Conservation (phyloP, 2,329 filamentous ascomycete genomes). For the Colletotrichum sp. region DNA sequence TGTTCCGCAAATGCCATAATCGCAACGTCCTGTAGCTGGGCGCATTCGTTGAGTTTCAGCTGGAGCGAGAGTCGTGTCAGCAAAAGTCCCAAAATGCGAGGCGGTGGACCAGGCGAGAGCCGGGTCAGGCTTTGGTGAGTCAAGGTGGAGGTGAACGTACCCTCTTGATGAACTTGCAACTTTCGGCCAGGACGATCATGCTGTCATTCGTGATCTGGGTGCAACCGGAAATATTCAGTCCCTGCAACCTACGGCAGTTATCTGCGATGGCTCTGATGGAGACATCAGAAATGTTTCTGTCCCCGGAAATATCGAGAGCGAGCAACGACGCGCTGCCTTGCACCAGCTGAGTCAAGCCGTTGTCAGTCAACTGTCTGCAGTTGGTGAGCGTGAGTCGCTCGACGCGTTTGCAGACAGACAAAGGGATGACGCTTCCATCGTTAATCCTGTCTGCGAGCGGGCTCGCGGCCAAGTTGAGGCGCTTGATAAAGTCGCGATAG, state of each 20-base stretch:
- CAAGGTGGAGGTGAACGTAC: constrained; percentile 51
- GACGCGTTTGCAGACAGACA: constrained; percentile 85
- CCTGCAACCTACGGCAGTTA: constrained; percentile 86
- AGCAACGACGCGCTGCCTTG: constrained; percentile 81
- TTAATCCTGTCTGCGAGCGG: constrained; percentile 73
- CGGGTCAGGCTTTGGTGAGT: background rate
- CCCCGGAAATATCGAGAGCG: constrained; percentile 87
- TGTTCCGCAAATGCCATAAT: constrained; percentile 86
- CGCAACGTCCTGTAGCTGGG: constrained; percentile 81
- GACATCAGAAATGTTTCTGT: constrained; percentile 83
- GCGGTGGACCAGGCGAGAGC: background rate
- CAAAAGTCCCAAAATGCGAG: background rate
- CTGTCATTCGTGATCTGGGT: constrained; percentile 85
- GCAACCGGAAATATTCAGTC: constrained; percentile 91
- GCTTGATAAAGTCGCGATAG: constrained; percentile 89
- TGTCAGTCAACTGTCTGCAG: constrained; percentile 84
- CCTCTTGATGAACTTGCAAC: constrained; percentile 85
- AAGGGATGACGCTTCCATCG: constrained; percentile 85
- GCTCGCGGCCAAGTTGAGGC: constrained; percentile 81
- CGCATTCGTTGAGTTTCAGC: constrained; percentile 94
- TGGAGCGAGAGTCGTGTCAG: constrained; percentile 43
- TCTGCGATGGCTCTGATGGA: constrained; percentile 80
- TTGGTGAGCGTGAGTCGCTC: constrained; percentile 93
- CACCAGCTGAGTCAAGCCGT: constrained; percentile 80
- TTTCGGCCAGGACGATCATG: constrained; percentile 79